Evolutionary conservation across 768 basidiomycete species (phyloP).

Genomic region (Pulveroboletus sp.): DNA sequence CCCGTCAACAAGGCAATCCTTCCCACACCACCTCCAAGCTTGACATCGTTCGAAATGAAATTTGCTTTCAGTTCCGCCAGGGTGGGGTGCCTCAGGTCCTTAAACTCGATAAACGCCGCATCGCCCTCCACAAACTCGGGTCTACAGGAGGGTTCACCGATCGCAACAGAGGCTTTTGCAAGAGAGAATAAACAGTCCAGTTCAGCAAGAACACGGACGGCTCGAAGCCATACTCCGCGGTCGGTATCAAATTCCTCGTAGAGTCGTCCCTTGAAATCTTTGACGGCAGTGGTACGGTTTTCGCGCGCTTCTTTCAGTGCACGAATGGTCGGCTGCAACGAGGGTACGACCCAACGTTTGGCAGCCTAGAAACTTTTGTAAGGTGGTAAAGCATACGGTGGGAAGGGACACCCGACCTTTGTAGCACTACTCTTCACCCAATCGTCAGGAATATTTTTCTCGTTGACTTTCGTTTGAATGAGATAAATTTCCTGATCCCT

Average conservation of each 20-base stretch:
- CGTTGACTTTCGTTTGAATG: constrained; percentile 62
- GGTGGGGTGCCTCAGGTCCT: constrained; percentile 87
- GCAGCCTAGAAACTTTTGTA: constrained; percentile 46
- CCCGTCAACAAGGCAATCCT: constrained; percentile 87
- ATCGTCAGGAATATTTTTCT: constrained; percentile 69
- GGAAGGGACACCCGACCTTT: constrained; percentile 50
- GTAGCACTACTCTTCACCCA: constrained; percentile 83
- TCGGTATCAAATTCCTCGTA: constrained; percentile 83
- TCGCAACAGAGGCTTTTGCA: constrained; percentile 82
- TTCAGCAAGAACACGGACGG: constrained; percentile 84
- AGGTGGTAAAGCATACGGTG: background rate
- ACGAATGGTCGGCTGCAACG: constrained; percentile 69
- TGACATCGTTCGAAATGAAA: constrained; percentile 94
- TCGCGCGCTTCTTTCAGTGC: constrained; percentile 93
- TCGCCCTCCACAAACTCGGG: constrained; percentile 85
- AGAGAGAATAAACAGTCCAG: constrained; percentile 95
- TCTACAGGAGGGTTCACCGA: constrained; percentile 93
- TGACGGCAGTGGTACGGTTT: constrained; percentile 74
- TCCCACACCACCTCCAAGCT: constrained; percentile 72
- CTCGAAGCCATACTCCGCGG: constrained; percentile 77
- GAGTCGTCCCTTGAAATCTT: constrained; percentile 76
- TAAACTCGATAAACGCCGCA: constrained; percentile 80
- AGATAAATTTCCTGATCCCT: constrained; percentile 82
- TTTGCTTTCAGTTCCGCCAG: constrained; percentile 62
- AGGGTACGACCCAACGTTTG: constrained; percentile 74